phyloP scores from a whole-genome alignment of 2,329 filamentous ascomycete species.

The Elsinoe necatrix region DNA sequence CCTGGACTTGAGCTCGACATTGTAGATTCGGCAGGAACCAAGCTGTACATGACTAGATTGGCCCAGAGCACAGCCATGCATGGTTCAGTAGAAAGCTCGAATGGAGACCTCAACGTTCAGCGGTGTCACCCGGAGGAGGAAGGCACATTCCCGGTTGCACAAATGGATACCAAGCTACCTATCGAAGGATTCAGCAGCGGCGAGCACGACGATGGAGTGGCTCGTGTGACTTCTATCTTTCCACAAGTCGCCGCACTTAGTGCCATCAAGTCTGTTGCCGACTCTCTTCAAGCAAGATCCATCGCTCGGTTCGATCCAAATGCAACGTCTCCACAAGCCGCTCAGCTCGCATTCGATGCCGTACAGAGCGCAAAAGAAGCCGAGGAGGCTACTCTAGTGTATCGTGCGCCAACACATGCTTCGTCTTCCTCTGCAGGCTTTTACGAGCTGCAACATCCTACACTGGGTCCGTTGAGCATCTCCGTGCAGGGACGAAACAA shows the following conservation, averaged over 20 bases:
- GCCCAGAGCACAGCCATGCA: constrained; percentile 8
- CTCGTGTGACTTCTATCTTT: constrained; percentile 35
- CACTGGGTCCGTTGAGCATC: constrained; percentile 36
- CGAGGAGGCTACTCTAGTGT: constrained; percentile 64
- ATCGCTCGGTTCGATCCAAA: constrained; percentile 61
- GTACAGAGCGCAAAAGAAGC: constrained; percentile 56
- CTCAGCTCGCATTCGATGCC: constrained; percentile 50
- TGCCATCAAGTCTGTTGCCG: constrained; percentile 39
- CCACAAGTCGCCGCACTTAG: constrained; percentile 40
- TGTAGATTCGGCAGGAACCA: neutral
- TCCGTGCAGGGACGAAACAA: constrained; percentile 26
- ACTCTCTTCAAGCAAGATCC: constrained; percentile 35
- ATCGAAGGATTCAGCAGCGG: constrained; percentile 29
- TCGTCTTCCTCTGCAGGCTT: constrained; percentile 27
- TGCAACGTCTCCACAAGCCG: constrained; percentile 54
- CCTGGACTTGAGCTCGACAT: neutral
- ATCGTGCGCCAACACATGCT: constrained; percentile 35
- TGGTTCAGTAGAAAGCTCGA: neutral
- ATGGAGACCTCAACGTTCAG: constrained; percentile 13
- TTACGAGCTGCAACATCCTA: constrained; percentile 40
- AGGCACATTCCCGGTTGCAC: constrained; percentile 17
- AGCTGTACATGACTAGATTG: constrained; percentile 9
- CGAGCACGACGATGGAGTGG: constrained; percentile 17
- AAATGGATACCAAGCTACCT: constrained; percentile 4
- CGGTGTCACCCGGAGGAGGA: constrained; percentile 17